Conservation (phyloP, 2,329 filamentous ascomycete genomes). For the Phyllosticta citriasiana region DNA sequence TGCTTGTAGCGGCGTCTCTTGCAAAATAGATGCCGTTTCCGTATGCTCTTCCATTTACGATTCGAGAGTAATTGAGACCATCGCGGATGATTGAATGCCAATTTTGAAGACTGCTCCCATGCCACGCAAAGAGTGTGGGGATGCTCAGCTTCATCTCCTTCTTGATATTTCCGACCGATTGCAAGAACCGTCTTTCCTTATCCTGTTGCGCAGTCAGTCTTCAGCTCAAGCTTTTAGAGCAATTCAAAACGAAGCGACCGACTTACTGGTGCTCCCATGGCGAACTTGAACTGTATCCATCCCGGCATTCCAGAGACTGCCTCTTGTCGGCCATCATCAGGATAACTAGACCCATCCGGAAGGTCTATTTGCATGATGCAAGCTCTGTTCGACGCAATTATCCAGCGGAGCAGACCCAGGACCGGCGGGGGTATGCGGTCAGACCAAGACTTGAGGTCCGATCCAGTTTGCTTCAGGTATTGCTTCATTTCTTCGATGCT, state of each 20-base stretch:
- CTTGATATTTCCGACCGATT: constrained; percentile 45
- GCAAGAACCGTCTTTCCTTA: constrained; percentile 66
- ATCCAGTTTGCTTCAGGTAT: constrained; percentile 32
- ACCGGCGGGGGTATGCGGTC: constrained; percentile 54
- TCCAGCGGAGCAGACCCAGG: constrained; percentile 67
- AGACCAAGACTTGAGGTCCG: constrained; percentile 41
- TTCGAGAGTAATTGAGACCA: constrained; percentile 62
- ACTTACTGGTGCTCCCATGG: constrained; percentile 63
- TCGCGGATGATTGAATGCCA: constrained; percentile 87
- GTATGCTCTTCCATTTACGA: constrained; percentile 55
- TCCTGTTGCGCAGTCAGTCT: constrained; percentile 36
- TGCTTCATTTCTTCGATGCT: constrained; percentile 47
- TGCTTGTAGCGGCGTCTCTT: constrained; percentile 46
- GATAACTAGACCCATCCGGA: constrained; percentile 8
- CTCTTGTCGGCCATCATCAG: constrained; percentile 32
- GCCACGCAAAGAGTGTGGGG: constrained; percentile 77
- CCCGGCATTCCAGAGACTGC: constrained; percentile 52
- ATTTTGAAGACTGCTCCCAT: constrained; percentile 65
- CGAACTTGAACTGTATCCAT: constrained; percentile 77
- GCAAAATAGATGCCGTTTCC: constrained; percentile 81
- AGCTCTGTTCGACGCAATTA: constrained; percentile 80
- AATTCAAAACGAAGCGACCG: not conserved
- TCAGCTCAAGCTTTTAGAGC: not conserved
- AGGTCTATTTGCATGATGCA: constrained; percentile 68
- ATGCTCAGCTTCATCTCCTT: constrained; percentile 33